Base-by-base conservation (phyloP, 352 stramenopile genomes). In the Plasmopara halstedii region DNA sequence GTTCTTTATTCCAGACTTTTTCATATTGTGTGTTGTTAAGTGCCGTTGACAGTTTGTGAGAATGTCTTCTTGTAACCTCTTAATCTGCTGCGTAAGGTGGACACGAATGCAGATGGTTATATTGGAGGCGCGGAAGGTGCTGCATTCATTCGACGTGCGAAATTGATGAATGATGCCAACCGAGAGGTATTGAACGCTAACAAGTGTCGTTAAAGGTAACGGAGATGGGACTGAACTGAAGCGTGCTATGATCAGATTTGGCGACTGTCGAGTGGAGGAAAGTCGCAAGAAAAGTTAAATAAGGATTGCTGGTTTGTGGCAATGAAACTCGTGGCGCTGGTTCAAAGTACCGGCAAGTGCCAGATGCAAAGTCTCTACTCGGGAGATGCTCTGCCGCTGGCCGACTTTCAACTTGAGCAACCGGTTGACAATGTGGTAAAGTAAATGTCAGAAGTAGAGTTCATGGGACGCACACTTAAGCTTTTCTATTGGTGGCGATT, bases 251-350 rank as follows among this genome's bases (percentile, higher is more conserved):
- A 11, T 29, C 35, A 94, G 78, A 88, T 94, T 29, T 95, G 83
- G 83, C 68, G 84, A 6, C 54, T 94, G 23, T 79, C 84, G 11
- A 94, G 84, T 52, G 84, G 84, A n/a, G 84, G 84, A 53, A 88
- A 85, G 42, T 94, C 83, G 9, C 77, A 93, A 37, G 64, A 88
- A 20, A 88, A 85, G 43, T 58, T 95, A 9, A 87, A 87, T 51
- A 90, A 91, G 38, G 81, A 94, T 55, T 87, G 73, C 62, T 94
- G 83, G 83, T 90, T 95, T 46, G 73, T 95, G 20, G 83, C 85
- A 8, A 92, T 91, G 78, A 95, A 94, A 47, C 72, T 95, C 18
- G 85, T 95, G 7, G 78, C 82, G 36, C 62, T 94, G 11, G 83
- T 91, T 25, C 85, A 95, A 46, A 85, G 59, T 56, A 84, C 73